phyloP scores from a whole-genome alignment of 2,329 filamentous ascomycete genomes.

The Metarhizium rileyi region DNA sequence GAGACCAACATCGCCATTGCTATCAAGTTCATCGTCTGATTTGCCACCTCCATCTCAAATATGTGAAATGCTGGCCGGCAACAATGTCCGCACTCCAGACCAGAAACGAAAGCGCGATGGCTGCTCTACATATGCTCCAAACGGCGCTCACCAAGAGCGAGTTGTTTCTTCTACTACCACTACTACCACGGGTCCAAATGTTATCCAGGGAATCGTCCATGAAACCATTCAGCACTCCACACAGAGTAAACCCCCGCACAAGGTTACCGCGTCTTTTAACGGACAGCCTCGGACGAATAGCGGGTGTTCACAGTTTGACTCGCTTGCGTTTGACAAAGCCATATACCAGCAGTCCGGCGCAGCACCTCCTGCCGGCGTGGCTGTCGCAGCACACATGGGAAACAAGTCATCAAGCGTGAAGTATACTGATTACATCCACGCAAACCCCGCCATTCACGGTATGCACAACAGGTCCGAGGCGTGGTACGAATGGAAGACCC shows the following conservation, averaged over 20 bases:
- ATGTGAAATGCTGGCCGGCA: not conserved
- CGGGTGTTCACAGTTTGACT: conserved; percentile 8
- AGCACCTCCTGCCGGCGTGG: conserved; percentile 14
- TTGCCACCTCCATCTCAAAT: not conserved
- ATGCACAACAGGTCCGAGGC: conserved; percentile 30
- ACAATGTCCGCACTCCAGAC: not conserved
- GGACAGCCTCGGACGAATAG: not conserved
- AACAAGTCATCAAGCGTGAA: conserved; percentile 10
- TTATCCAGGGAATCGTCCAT: not conserved
- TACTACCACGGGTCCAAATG: not conserved
- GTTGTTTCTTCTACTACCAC: not conserved
- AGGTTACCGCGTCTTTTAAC: no score
- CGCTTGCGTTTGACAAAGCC: conserved; percentile 25
- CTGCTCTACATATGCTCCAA: not conserved
- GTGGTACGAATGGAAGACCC: conserved; percentile 38
- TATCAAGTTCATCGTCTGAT: not conserved
- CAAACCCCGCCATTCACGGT: conserved; percentile 43
- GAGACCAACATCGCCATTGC: not conserved
- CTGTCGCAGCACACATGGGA: conserved; percentile 1
- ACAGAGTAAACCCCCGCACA: not conserved
- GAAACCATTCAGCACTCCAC: not conserved
- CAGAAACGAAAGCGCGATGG: not conserved
- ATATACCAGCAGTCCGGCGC: conserved; percentile 27
- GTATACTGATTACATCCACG: conserved; percentile 30
- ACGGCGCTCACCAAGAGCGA: not conserved